A percentile compares a stretch with the other conserved stretches of the same genome.
Conservation (phyloP, 2,329 filamentous ascomycete genomes). For the Aspergillus sergii region DNA sequence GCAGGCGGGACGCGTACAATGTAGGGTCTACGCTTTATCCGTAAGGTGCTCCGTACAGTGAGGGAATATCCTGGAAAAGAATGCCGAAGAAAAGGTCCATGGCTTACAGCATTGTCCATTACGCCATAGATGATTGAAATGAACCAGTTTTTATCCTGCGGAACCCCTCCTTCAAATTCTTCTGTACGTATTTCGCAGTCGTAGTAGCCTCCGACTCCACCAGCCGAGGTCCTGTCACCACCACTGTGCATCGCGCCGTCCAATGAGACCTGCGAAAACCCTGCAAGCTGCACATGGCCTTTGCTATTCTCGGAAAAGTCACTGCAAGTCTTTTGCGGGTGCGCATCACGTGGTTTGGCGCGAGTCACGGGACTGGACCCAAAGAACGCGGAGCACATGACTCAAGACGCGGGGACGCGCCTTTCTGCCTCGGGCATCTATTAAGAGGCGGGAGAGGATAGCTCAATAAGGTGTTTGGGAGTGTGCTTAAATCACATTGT, state of each 20-base stretch:
- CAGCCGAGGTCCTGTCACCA: slow-evolving; percentile 11
- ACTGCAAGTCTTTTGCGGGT: slow-evolving; percentile 2
- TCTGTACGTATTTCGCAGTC: neutral
- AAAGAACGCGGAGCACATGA: slow-evolving; percentile 23
- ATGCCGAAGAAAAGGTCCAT: neutral
- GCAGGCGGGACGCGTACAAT: neutral
- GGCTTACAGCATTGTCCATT: neutral
- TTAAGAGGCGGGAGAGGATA: neutral
- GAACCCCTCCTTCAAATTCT: neutral
- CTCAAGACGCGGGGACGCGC: slow-evolving; percentile 23
- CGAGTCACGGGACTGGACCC: slow-evolving; percentile 25
- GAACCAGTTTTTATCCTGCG: neutral
- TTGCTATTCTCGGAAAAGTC: slow-evolving; percentile 13
- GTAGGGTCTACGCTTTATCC: neutral
- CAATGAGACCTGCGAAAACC: slow-evolving; percentile 17
- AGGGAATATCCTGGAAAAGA: neutral
- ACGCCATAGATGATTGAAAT: neutral
- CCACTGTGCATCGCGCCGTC: slow-evolving; percentile 6
- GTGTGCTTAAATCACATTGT: neutral
- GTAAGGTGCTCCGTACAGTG: neutral
- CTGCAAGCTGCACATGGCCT: slow-evolving; percentile 19
- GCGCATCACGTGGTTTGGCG: slow-evolving; percentile 21
- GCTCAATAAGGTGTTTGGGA: neutral
- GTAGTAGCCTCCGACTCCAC: slow-evolving; percentile 7
- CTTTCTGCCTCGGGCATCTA: slow-evolving; percentile 1